A percentile compares a stretch with the other conserved stretches of the same genome.
Conservation (phyloP, 208 protist genomes). For the Crithidia mellificae region DNA sequence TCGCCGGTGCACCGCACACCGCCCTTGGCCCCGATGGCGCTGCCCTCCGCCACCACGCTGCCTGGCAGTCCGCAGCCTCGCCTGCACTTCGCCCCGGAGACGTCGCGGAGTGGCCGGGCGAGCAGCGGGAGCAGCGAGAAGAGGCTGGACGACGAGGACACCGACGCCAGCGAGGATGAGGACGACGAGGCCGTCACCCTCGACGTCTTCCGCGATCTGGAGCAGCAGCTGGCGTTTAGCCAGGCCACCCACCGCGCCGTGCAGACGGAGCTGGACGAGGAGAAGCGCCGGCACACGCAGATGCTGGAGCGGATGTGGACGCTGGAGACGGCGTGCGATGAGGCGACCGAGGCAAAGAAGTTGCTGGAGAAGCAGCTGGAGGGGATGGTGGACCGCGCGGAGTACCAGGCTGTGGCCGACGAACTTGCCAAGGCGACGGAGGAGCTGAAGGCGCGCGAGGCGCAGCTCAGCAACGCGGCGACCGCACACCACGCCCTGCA, state of each 20-base stretch:
- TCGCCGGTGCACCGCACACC: constrained; percentile 28
- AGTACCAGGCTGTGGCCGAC: constrained; percentile 42
- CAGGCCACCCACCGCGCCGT: constrained; percentile 42
- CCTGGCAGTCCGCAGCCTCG: constrained; percentile 8
- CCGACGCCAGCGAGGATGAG: no score
- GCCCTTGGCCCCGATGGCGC: constrained; percentile 24
- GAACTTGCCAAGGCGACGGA: constrained; percentile 37
- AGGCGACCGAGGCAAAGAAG: constrained; percentile 28
- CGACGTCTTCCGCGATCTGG: constrained; percentile 37
- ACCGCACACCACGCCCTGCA: constrained; percentile 17
- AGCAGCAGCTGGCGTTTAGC: constrained; percentile 47
- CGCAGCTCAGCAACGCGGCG: constrained; percentile 34
- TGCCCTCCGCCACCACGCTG: constrained; percentile 14
- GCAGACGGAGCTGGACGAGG: constrained; percentile 51
- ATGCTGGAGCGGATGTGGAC: constrained; percentile 77
- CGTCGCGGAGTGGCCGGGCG: constrained; percentile 9
- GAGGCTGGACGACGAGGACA: constrained; percentile 30
- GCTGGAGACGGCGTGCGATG: constrained; percentile 58
- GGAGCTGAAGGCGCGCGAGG: constrained; percentile 27
- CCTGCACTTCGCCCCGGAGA: background rate
- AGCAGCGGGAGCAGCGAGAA: constrained; percentile 28
- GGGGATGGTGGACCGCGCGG: constrained; percentile 51
- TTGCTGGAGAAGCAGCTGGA: constrained; percentile 29
- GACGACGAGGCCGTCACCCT: constrained; percentile 25
- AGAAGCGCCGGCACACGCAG: constrained; percentile 52